These are phyloP conservation scores for Grifola frondosa DNA, from an alignment of 1,284 basidiomycete genomes.

Conservation along the genomic window DNA sequence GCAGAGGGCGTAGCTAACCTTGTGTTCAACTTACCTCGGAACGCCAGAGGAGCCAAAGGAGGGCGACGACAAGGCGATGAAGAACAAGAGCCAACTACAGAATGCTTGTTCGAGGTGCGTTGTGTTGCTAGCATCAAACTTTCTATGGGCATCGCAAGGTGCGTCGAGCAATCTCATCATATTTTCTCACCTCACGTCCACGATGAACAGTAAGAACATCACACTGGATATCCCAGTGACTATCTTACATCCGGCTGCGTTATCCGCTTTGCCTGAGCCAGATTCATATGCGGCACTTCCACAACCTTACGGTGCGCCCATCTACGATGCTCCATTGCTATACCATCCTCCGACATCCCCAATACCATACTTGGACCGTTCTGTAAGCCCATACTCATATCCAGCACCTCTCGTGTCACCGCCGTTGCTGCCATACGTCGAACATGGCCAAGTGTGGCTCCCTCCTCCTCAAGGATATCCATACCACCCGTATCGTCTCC, in stretches of 20 bases:
- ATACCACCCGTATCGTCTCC: conserved; percentile 18
- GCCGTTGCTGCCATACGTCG: conserved; percentile 38
- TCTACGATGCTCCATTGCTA: conserved; percentile 17
- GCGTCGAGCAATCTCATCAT: conserved; percentile 17
- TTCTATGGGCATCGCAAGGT: conserved; percentile 65
- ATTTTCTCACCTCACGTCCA: neutral
- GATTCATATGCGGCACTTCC: conserved; percentile 17
- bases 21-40: conserved; percentile 68
- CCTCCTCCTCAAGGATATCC: conserved; percentile 35
- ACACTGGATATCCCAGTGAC: conserved; percentile 59
- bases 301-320: conserved; percentile 10
- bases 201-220: conserved; percentile 60
- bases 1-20: conserved; percentile 73
- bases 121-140: conserved; percentile 56
- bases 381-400: conserved; percentile 35
- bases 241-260: conserved; percentile 59
- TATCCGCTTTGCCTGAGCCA: conserved; percentile 40
- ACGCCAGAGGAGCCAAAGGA: conserved; percentile 60
- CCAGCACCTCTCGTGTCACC: conserved; percentile 36
- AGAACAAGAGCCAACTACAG: conserved; percentile 33
- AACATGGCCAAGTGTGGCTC: conserved; percentile 50
- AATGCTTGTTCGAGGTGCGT: conserved; percentile 64
- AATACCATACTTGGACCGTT: conserved; percentile 21
- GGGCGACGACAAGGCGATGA: conserved; percentile 41
- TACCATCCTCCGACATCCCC: conserved; percentile 27